Evolutionary conservation across 805 yeast genomes (phyloP).

Genomic region (Zygosaccharomyces kombuchaensis): DNA sequence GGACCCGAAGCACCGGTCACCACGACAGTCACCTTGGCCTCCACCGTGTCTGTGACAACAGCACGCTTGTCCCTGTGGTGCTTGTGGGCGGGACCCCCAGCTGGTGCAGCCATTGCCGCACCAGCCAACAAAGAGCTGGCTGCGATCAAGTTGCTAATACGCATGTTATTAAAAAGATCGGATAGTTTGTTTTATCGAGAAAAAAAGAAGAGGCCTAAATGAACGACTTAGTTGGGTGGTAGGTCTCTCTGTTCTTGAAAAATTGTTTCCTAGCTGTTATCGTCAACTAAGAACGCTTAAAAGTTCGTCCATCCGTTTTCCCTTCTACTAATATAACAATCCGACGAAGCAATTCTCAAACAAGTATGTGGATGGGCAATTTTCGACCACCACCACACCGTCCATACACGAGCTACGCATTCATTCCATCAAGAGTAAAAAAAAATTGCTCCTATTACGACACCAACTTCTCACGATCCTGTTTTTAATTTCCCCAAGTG

Average conservation of each 20-base stretch:
- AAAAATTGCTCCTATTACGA: not conserved
- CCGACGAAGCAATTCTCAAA: not conserved
- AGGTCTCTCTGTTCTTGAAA: not conserved
- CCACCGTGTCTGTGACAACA: slow-evolving; percentile 48
- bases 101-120: slow-evolving; percentile 54
- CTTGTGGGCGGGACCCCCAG: slow-evolving; percentile 48
- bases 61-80: slow-evolving; percentile 48
- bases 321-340: not conserved
- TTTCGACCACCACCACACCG: not conserved
- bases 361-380: not conserved
- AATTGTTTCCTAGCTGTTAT: too few species aligned
- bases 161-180: slow-evolving; percentile 35
- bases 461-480: not conserved
- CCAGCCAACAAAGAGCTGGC: slow-evolving; percentile 45
- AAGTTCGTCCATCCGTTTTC: not conserved
- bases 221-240: slow-evolving; percentile 16
- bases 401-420: not conserved
- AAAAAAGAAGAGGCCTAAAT: slow-evolving; percentile 10
- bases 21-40: slow-evolving; percentile 39
- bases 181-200: slow-evolving; percentile 1
- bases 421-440: not conserved
- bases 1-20: slow-evolving; percentile 27
- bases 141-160: slow-evolving; percentile 45
- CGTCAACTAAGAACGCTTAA: too few species aligned
- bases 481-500: not conserved